Conservation (phyloP, 116 monocot species). For the Papilionanthe hybrid region DNA sequence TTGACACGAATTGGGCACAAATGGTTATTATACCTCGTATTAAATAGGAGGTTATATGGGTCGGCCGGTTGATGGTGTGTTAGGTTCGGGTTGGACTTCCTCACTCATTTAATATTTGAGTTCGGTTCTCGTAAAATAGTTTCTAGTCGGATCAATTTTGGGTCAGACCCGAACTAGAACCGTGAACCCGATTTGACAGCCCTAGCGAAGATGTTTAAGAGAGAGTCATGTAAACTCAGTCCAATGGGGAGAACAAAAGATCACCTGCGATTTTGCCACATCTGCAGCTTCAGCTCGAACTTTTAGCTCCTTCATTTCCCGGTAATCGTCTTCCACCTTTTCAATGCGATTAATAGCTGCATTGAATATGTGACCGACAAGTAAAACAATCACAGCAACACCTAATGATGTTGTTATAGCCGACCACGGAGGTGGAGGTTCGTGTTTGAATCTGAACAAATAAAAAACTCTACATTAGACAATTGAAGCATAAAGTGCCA, state of each 20-base stretch:
- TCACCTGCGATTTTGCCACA: slow-evolving; percentile 87
- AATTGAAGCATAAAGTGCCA: neutral
- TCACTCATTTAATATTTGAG: too few relatives aligned
- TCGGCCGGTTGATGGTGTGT: too few relatives aligned
- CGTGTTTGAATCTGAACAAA: slow-evolving; percentile 59
- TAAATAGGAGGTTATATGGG: too few relatives aligned
- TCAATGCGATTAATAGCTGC: slow-evolving; percentile 75
- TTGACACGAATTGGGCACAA: too few relatives aligned
- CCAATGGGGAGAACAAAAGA: neutral
- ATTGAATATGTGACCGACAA: slow-evolving; percentile 79
- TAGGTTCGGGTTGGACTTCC: too few relatives aligned
- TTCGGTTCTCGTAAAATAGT: too few relatives aligned
- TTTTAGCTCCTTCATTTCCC: slow-evolving; percentile 77
- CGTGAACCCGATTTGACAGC: too few relatives aligned
- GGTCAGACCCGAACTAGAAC: too few relatives aligned
- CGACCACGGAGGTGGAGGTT: slow-evolving; percentile 60
- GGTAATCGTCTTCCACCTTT: slow-evolving; percentile 80
- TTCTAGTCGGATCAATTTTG: too few relatives aligned
- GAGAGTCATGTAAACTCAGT: neutral
- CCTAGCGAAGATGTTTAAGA: neutral
- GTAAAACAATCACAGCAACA: slow-evolving; percentile 68
- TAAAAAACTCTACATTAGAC: neutral
- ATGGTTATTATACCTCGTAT: too few relatives aligned
- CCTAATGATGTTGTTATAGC: slow-evolving; percentile 70
- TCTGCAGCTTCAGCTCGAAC: slow-evolving; percentile 87